Evolutionary conservation across 176 grass and related monocot genomes (phyloP), one percentile per base, ranked within the genome.

Genomic region (Dactylis glomerata): DNA sequence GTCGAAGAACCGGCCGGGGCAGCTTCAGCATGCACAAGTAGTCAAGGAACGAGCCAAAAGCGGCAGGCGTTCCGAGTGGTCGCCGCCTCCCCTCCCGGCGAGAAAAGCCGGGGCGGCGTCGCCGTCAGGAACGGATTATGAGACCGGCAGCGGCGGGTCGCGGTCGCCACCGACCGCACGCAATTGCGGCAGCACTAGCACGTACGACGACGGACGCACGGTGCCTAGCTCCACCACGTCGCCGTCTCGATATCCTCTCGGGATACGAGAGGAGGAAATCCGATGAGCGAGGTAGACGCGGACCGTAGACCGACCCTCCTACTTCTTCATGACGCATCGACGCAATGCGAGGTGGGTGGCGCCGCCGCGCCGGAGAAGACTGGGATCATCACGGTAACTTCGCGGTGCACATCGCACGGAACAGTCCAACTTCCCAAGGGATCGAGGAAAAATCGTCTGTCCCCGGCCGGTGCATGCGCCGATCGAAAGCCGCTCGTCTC

Each of bases 121-220:
- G 65, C 73, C 54, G 44, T 86, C 88, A 3, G 32, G 81, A 71
- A 13, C 72, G 70, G 78, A 82, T 82, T 82, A 51, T 31, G 74
- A 78, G 81, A 57, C 40, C 59, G 10, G 57, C 57, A 22, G 59
- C 33, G 85, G 44, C 69, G 8, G 30, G 80, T 62, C 73, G 81
- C 41, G 0, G 72, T 90, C 83, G 31, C 70, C 75, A 1, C 68
- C 44, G 76, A 70, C 5, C 47, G 36, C 87, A 84, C 76, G 82
- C 82, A 28, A 68, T 12, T 46, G 82, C 34, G 12, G 11, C 82
- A 61, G 30, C 70, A 17, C 2, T 20, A 23, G 19, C 52, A 82
- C 45, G 44, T 52, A 54, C 20, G 46, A 32, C 33, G 75, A 28
- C 23, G 68, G 67, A 46, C n/a, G 36, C 10, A 19, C 51, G 49